Base-by-base conservation (phyloP, 352 stramenopile species). In the Globisporangium mamillatum region DNA sequence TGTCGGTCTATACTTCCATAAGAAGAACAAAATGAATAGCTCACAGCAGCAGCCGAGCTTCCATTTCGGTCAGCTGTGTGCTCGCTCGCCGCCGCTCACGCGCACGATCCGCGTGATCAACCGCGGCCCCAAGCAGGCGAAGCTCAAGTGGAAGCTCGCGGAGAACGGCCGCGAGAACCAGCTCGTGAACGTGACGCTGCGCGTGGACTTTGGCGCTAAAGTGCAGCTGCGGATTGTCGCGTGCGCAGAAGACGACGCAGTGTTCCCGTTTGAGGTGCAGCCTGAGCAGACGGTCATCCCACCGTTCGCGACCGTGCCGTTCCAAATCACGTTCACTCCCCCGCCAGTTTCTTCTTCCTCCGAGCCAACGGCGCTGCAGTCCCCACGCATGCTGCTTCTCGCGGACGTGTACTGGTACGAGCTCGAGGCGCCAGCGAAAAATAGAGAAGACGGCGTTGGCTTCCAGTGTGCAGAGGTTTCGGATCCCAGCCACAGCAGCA, bases 381-480 rank as follows among this genome's bases (percentile, higher is more conserved):
- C 41, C 5, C 32, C 32, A 16, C 75, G 86, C 29, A 69, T 72
- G 18, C 62, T 93, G 56, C 48, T 94, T n/a, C 46, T 94, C 14
- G 86, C 76, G 0, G 81, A 94, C 52, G 84, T 80, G 1, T 69
- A 86, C 36, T 94, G 84, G 86, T 78, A 81, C 34, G 77, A 84
- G n/a, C 52, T 72, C 1, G 41, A 69, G 2, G 3, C 44, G 18
- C 44, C 44, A 22, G 10, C 61, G 1, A 59, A 57, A 41, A 29
- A 25, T 18, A 46, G 58, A 50, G 44, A 50, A 10, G 18, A 9
- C 18, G 16, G 1, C 16, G 44, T n/a, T n/a, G 50, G 48, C 1
- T 36, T 4, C 3, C 7, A 6, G 14, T 16, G 58, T 34, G 8
- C 12, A 2, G 66, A 67, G 66, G 1, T 68, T 8, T 48, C 22